These are phyloP conservation scores for Shiraia bambusicola DNA, from an alignment of 2,329 filamentous ascomycete genomes.

Conservation along the genomic window DNA sequence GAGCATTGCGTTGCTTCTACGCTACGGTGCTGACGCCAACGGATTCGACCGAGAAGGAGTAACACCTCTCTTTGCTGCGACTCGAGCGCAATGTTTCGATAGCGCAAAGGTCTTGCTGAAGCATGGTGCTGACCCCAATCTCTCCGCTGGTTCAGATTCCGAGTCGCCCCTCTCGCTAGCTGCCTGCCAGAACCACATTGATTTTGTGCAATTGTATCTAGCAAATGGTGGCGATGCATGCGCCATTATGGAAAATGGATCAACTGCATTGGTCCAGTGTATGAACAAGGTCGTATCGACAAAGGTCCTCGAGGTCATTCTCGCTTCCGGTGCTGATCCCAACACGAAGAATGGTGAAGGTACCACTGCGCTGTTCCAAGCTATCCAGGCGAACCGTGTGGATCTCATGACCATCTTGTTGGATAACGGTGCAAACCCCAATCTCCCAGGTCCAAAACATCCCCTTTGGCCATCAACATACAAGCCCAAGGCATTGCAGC, in stretches of 20 bases:
- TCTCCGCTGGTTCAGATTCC: slow-evolving; percentile 46
- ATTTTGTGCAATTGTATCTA: slow-evolving; percentile 61
- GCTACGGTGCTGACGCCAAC: slow-evolving; percentile 35
- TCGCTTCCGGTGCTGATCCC: slow-evolving; percentile 61
- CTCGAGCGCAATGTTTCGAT: slow-evolving; percentile 31
- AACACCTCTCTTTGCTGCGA: slow-evolving; percentile 33
- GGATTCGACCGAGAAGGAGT: slow-evolving; percentile 32
- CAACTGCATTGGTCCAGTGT: slow-evolving; percentile 61
- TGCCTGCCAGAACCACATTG: slow-evolving; percentile 55
- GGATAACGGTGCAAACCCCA: slow-evolving; percentile 65
- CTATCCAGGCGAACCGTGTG: slow-evolving; percentile 58
- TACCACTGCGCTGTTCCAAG: slow-evolving; percentile 64
- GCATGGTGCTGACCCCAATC: slow-evolving; percentile 25
- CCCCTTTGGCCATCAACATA: slow-evolving; percentile 67
- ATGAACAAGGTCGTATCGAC: slow-evolving; percentile 61
- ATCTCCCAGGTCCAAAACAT: slow-evolving; percentile 69
- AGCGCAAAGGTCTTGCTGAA: slow-evolving; percentile 50
- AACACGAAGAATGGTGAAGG: slow-evolving; percentile 63
- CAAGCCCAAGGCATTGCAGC: slow-evolving; percentile 58
- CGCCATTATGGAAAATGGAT: slow-evolving; percentile 56
- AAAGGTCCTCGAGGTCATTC: slow-evolving; percentile 59
- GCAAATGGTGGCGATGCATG: slow-evolving; percentile 63
- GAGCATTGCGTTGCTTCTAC: slow-evolving; percentile 29
- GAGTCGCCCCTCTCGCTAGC: slow-evolving; percentile 60
- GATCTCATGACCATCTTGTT: slow-evolving; percentile 59